Evolutionary conservation across 169 alveolate species (phyloP).

Genomic region (Eimeria brunetti): DNA sequence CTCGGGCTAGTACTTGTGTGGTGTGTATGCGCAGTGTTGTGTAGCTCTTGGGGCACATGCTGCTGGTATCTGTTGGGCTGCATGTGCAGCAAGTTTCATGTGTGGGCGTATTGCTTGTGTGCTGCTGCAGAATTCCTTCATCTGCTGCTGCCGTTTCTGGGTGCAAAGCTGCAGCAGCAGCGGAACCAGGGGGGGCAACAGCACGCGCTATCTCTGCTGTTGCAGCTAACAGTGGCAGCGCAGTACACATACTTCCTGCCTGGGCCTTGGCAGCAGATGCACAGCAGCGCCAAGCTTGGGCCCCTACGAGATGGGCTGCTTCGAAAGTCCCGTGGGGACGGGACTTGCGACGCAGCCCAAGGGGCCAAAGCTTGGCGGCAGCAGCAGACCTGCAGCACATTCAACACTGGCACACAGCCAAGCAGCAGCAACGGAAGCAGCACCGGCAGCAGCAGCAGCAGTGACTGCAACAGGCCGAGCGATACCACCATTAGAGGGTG

Average conservation of each 20-base stretch:
- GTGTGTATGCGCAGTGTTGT: no score
- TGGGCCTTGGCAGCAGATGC: slow-evolving; percentile 30
- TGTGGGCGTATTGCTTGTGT: background rate
- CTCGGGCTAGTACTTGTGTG: no score
- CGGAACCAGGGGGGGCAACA: background rate
- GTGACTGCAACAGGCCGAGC: background rate
- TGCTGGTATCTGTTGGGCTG: background rate
- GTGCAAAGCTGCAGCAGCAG: background rate
- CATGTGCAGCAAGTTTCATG: background rate
- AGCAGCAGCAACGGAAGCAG: slow-evolving; percentile 15
- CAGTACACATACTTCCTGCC: slow-evolving; percentile 53
- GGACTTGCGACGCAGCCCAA: background rate
- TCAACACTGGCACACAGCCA: background rate
- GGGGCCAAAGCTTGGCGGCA: slow-evolving; percentile 25
- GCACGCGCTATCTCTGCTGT: slow-evolving; percentile 14
- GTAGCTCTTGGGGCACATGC: no score
- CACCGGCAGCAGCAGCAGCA: background rate
- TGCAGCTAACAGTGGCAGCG: slow-evolving; percentile 6
- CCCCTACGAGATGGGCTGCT: no score
- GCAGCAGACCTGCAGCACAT: background rate
- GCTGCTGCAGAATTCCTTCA: slow-evolving; percentile 39
- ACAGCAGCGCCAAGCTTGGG: no score
- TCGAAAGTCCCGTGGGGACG: background rate
- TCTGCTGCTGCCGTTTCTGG: slow-evolving; percentile 36
- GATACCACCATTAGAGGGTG: background rate